These are phyloP conservation scores for Solanum chmielewskii DNA, from an alignment of 257 asterid genomes.

Conservation along the genomic window DNA sequence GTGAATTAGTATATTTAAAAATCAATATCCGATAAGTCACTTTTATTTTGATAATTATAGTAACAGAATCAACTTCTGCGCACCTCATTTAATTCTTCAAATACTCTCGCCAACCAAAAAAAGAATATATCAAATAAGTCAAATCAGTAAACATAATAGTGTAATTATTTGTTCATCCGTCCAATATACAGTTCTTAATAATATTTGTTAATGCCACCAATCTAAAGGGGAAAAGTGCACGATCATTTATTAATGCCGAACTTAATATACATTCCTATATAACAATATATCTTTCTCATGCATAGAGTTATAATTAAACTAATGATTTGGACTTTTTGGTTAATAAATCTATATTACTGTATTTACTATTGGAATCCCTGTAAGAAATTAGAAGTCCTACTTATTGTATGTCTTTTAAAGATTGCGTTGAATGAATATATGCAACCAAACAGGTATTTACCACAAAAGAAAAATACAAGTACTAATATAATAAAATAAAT, in stretches of 20 bases:
- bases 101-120: too few species aligned
- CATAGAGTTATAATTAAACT: not conserved
- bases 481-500: not conserved
- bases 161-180: not conserved
- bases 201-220: not conserved
- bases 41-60: too few species aligned
- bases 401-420: not conserved
- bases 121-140: not conserved
- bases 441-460: not conserved
- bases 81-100: fast-evolving
- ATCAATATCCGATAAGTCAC: not conserved
- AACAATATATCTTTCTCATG: not conserved
- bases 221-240: not conserved
- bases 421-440: not conserved
- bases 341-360: not conserved
- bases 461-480: not conserved
- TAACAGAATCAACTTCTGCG: too few species aligned
- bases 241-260: not conserved
- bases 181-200: too few species aligned
- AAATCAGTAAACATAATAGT: too few species aligned
- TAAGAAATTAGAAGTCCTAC: not conserved
- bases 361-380: too few species aligned
- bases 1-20: too few species aligned
- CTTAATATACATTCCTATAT: not conserved
- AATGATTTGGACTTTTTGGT: not conserved